These are phyloP conservation scores for Coriolopsis trogii DNA, from an alignment of 1,284 basidiomycete genomes.

Conservation along the genomic window DNA sequence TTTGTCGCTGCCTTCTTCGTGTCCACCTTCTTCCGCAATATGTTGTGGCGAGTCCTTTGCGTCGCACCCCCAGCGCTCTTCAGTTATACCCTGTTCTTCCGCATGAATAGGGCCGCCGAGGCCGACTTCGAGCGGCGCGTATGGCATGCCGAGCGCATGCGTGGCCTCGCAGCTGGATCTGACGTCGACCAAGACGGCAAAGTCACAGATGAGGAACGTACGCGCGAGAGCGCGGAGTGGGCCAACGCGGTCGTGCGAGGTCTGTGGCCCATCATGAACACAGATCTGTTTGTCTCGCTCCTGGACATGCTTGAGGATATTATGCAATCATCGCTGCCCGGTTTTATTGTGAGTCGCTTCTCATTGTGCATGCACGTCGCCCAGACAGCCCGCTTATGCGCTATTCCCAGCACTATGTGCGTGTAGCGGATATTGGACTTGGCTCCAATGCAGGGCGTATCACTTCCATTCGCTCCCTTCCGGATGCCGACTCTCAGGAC, in stretches of 20 bases:
- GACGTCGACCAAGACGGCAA: slow-evolving; percentile 37
- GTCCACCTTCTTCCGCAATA: slow-evolving; percentile 32
- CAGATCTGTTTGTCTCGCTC: slow-evolving; percentile 38
- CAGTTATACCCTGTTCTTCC: slow-evolving; percentile 36
- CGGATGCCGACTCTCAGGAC: slow-evolving; percentile 27
- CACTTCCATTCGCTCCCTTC: slow-evolving; percentile 40
- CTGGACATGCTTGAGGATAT: slow-evolving; percentile 45
- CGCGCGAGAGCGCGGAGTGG: slow-evolving; percentile 44
- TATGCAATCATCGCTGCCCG: slow-evolving; percentile 43
- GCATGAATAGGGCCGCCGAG: slow-evolving; percentile 29
- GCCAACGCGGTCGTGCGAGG: slow-evolving; percentile 39
- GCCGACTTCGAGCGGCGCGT: slow-evolving; percentile 38
- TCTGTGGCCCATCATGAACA: slow-evolving; percentile 43
- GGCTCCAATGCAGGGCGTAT: slow-evolving; percentile 40
- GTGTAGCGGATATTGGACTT: slow-evolving; percentile 39
- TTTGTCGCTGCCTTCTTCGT: slow-evolving; percentile 29
- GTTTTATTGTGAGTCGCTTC: slow-evolving; percentile 39
- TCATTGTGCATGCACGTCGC: slow-evolving; percentile 3
- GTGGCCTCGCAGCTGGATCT: slow-evolving; percentile 37
- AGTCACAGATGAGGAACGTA: slow-evolving; percentile 34
- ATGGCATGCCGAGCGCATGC: slow-evolving; percentile 41
- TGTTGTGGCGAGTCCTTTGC: slow-evolving; percentile 29
- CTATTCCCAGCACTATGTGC: slow-evolving; percentile 36
- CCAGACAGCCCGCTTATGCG: not conserved
- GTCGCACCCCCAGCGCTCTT: slow-evolving; percentile 32